Evolutionary conservation across 2,329 filamentous ascomycete species (phyloP).

Genomic region (Neonectria punicea): DNA sequence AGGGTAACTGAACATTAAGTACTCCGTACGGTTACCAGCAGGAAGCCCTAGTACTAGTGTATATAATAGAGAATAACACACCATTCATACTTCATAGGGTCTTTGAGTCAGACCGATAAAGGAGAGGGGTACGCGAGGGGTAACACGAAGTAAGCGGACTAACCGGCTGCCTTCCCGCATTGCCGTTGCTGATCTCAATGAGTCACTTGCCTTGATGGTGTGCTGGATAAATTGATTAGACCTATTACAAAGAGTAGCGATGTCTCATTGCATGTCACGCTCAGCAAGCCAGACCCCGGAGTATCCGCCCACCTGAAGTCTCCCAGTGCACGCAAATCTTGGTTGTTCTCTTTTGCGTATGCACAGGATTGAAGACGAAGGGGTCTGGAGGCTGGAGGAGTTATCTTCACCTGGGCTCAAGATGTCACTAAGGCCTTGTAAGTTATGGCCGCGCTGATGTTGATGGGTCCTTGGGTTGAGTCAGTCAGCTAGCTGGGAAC

Average conservation of each 20-base stretch:
- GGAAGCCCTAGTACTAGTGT: not conserved
- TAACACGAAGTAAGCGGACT: not conserved
- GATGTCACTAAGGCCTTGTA: no score
- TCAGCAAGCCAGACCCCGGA: not conserved
- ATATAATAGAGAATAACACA: not conserved
- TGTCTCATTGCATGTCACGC: not conserved
- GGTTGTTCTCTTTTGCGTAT: no score
- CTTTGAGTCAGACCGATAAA: not conserved
- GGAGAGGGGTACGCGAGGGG: not conserved
- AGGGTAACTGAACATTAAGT: not conserved
- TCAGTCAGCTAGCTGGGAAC: no score
- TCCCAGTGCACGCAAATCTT: not conserved
- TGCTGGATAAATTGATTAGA: not conserved
- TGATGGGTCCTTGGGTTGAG: no score
- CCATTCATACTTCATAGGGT: not conserved
- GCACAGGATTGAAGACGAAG: no score
- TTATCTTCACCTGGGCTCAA: no score
- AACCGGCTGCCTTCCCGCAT: not conserved
- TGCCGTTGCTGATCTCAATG: not conserved
- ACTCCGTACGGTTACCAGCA: not conserved
- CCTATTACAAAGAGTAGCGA: not conserved
- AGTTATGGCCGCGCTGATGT: no score
- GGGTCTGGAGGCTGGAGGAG: no score
- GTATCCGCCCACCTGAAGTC: not conserved
- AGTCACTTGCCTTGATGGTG: not conserved